Evolutionary conservation across 768 basidiomycete genomes (phyloP).

Genomic region (Mycena vulgaris): DNA sequence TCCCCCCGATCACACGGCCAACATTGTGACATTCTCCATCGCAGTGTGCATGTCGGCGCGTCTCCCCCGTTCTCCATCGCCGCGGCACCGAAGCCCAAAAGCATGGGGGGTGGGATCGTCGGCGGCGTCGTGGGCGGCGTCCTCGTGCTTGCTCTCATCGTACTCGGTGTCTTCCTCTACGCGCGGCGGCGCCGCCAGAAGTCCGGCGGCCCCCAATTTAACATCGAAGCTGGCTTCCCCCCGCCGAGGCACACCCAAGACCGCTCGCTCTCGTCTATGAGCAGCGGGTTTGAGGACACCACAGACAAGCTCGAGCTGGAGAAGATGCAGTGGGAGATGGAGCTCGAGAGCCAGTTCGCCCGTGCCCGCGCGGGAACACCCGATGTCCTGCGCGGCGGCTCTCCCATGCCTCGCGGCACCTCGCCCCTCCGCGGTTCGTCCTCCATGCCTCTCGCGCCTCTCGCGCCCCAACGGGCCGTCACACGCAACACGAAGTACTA

Average conservation of each 20-base stretch:
- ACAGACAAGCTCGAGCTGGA: slow-evolving; percentile 25
- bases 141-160: slow-evolving; percentile 7
- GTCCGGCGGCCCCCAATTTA: slow-evolving; percentile 14
- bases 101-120: slow-evolving; percentile 8
- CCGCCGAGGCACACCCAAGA: not conserved
- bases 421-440: not conserved
- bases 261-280: slow-evolving; percentile 23
- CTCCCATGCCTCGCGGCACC: not conserved
- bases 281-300: not conserved
- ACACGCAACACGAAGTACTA: slow-evolving; percentile 21
- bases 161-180: slow-evolving; percentile 27
- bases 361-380: slow-evolving; percentile 37
- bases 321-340: slow-evolving; percentile 34
- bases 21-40: not conserved
- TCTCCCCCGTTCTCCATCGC: slow-evolving; percentile 15
- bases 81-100: not conserved
- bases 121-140: slow-evolving; percentile 27
- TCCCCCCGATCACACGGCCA: too few species aligned
- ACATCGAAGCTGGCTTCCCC: slow-evolving; percentile 26
- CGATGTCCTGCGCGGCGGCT: slow-evolving; percentile 18
- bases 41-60: not conserved
- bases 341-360: slow-evolving; percentile 37
- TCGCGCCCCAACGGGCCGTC: slow-evolving; percentile 14
- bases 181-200: slow-evolving; percentile 32
- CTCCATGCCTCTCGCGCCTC: slow-evolving; percentile 10